A percentile compares a stretch with the other conserved stretches of the same genome.
Evolutionary conservation across 345 rosid species (phyloP).

Genomic region (Linum trigynum): DNA sequence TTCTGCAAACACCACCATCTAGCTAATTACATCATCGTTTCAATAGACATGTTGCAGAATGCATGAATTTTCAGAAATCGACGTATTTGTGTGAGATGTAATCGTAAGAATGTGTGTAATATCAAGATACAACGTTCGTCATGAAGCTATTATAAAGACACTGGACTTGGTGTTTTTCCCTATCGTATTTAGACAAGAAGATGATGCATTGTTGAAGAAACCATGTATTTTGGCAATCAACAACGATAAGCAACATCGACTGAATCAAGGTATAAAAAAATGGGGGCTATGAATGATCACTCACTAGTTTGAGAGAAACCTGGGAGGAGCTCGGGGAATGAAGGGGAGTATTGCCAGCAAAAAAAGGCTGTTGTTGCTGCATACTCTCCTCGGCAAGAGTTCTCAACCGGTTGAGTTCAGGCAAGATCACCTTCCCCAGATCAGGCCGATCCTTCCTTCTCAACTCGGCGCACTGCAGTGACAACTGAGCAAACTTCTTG

Average conservation of each 20-base stretch:
- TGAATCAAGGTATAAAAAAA: background rate
- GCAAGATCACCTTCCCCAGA: conserved; percentile 57
- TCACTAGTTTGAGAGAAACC: conserved; percentile 29
- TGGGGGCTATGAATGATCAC: conserved; percentile 1
- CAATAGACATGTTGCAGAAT: background rate
- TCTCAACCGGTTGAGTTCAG: conserved; percentile 59
- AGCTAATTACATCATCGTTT: background rate
- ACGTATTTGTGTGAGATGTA: no score
- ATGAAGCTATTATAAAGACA: no score
- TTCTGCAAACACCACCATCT: background rate
- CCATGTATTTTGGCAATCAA: no score
- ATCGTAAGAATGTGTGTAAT: no score
- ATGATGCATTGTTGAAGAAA: no score
- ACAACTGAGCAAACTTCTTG: conserved; percentile 42
- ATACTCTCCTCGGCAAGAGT: conserved; percentile 44
- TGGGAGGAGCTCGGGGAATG: conserved; percentile 24
- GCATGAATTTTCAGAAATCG: no score
- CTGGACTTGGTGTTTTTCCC: no score
- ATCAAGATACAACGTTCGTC: no score
- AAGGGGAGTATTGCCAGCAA: conserved; percentile 17
- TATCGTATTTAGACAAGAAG: no score
- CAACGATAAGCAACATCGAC: background rate
- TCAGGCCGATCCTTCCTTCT: conserved; percentile 81
- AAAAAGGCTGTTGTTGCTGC: conserved; percentile 5
- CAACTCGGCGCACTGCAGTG: conserved; percentile 63